Percentiles rank a stretch among this genome's conserved stretches.
phyloP scores from a whole-genome alignment of 73 alveolate genomes.

The Paramecium biaurelia region DNA sequence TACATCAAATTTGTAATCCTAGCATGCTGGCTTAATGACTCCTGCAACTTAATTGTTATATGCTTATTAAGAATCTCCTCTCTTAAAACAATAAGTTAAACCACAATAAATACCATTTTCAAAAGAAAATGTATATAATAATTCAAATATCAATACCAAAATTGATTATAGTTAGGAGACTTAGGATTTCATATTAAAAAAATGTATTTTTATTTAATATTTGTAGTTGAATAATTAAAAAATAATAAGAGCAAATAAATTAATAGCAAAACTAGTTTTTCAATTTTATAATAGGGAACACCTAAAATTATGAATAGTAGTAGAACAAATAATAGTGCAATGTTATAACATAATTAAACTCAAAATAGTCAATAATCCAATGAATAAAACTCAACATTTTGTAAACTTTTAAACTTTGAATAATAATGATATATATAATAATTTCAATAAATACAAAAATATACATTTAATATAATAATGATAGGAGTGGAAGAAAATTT shows the following conservation, averaged over 20 bases:
- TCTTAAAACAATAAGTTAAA: neutral
- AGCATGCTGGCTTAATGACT: slow-evolving; percentile 34
- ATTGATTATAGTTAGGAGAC: slow-evolving; percentile 36
- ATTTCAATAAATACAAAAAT: neutral
- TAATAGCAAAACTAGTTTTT: slow-evolving; percentile 26
- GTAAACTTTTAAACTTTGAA: slow-evolving; percentile 37
- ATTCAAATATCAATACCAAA: neutral
- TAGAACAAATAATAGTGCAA: neutral
- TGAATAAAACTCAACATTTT: slow-evolving; percentile 17
- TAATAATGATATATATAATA: neutral
- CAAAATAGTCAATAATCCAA: neutral
- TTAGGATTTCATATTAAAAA: slow-evolving; percentile 2
- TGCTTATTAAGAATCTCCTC: slow-evolving; percentile 50
- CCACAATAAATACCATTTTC: neutral
- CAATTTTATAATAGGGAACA: slow-evolving; percentile 2
- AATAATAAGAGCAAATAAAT: neutral
- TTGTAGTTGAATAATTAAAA: slow-evolving; percentile 34
- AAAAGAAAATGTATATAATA: neutral
- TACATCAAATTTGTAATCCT: neutral
- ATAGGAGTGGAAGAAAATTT: neutral
- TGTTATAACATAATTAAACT: neutral
- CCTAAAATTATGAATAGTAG: slow-evolving; percentile 29
- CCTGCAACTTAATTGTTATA: slow-evolving; percentile 41
- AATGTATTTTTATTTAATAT: neutral
- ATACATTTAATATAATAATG: neutral